A percentile compares a stretch with the other conserved stretches of the same genome.
These are phyloP conservation scores for Ascochyta fabae DNA, from an alignment of 2,329 filamentous ascomycete species.

Conservation along the genomic window DNA sequence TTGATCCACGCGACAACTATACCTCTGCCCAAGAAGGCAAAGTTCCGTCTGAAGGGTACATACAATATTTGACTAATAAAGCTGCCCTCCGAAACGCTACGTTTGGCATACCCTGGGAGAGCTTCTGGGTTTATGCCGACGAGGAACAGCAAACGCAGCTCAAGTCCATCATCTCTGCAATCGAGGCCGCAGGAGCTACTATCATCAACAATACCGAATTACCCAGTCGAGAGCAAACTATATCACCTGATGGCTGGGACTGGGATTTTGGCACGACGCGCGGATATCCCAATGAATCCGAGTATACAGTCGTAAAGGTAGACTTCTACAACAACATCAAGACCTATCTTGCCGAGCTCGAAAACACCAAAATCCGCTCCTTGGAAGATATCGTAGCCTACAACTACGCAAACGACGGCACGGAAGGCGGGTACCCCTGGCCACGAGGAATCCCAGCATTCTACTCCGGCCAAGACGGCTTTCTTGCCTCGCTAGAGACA, in stretches of 20 bases:
- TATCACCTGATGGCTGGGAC: constrained; percentile 73
- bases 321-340: constrained; percentile 73
- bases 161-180: constrained; percentile 56
- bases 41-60: constrained; percentile 64
- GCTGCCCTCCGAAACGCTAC: constrained; percentile 64
- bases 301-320: constrained; percentile 75
- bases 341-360: constrained; percentile 66
- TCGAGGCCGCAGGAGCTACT: constrained; percentile 67
- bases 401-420: constrained; percentile 64
- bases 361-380: constrained; percentile 52
- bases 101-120: constrained; percentile 75
- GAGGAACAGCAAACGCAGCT: constrained; percentile 63
- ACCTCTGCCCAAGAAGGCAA: constrained; percentile 64
- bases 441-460: constrained; percentile 57
- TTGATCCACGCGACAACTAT: constrained; percentile 70
- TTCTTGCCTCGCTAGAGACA: constrained; percentile 67
- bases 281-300: constrained; percentile 73
- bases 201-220: constrained; percentile 75
- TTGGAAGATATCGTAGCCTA: constrained; percentile 44
- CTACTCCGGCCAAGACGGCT: constrained; percentile 72
- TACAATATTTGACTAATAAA: constrained; percentile 62
- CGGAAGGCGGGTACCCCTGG: constrained; percentile 68
- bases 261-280: constrained; percentile 72
- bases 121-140: constrained; percentile 71
- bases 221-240: constrained; percentile 65